phyloP scores from a whole-genome alignment of 2,329 filamentous ascomycete species.

The Aurifilum marmelostoma region DNA sequence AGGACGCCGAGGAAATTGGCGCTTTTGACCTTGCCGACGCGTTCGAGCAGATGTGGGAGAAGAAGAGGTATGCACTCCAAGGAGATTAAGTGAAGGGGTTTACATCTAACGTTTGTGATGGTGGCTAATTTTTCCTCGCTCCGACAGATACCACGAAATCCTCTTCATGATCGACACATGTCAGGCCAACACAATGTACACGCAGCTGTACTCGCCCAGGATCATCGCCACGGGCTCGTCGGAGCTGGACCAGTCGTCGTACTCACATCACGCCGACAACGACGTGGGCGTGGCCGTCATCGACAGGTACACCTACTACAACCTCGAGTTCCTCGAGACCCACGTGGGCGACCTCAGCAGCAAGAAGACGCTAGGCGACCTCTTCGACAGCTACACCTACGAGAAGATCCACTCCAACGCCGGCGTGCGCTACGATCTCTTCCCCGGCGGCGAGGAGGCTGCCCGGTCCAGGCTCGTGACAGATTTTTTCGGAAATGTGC shows the following conservation, averaged over 20 bases:
- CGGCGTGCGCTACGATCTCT: constrained; percentile 93
- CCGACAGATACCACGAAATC: constrained; percentile 82
- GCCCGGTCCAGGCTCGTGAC: constrained; percentile 83
- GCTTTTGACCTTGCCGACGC: constrained; percentile 95
- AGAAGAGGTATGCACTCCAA: constrained; percentile 73
- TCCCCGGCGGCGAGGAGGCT: constrained; percentile 77
- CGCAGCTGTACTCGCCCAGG: constrained; percentile 95
- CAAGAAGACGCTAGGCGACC: constrained; percentile 87
- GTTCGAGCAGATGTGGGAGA: constrained; percentile 99
- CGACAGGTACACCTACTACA: constrained; percentile 98
- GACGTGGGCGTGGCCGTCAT: constrained; percentile 98
- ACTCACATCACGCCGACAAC: constrained; percentile 97
- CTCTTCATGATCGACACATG: constrained; percentile 99
- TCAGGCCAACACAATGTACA: constrained; percentile 99
- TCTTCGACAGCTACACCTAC: constrained; percentile 96
- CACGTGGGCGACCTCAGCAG: constrained; percentile 84
- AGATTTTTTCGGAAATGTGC: constrained; percentile 98
- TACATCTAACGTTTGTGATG: constrained; percentile 20
- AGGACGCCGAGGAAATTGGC: constrained; percentile 96
- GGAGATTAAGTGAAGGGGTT: too few species aligned
- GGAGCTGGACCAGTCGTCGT: constrained; percentile 93
- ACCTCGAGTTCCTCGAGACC: constrained; percentile 92
- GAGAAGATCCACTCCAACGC: constrained; percentile 93
- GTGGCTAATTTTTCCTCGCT: not conserved
- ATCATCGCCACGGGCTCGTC: constrained; percentile 98